Percentiles rank a stretch among this genome's conserved stretches.
phyloP scores from a whole-genome alignment of 805 yeast species.

The Metschnikowia picachoensis region DNA sequence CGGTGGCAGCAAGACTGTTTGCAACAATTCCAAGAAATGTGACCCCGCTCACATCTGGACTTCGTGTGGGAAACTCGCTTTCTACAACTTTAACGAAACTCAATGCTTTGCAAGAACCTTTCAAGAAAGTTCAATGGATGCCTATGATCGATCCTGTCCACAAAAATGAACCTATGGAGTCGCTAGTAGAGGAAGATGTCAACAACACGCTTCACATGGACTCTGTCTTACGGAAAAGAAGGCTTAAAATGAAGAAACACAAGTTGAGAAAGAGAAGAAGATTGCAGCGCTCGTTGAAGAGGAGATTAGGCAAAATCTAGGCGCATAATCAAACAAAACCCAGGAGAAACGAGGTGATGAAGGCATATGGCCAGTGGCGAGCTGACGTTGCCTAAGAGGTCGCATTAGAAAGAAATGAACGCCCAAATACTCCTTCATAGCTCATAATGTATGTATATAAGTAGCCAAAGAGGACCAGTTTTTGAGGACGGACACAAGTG shows the following conservation, averaged over 20 bases:
- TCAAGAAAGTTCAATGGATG: conserved; percentile 2
- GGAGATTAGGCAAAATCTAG: conserved; percentile 53
- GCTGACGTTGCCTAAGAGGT: too few species aligned
- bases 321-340: not conserved
- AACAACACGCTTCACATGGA: conserved; percentile 46
- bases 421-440: too few species aligned
- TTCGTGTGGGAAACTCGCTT: conserved; percentile 5
- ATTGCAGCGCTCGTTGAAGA: conserved; percentile 79
- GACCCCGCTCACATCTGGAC: not conserved
- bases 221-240: conserved; percentile 78
- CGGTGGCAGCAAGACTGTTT: conserved; percentile 9
- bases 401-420: too few species aligned
- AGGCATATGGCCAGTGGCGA: not conserved
- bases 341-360: not conserved
- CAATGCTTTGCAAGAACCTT: conserved; percentile 3
- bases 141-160: conserved; percentile 8
- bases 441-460: too few species aligned
- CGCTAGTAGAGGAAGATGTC: not conserved
- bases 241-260: conserved; percentile 96
- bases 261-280: conserved; percentile 96
- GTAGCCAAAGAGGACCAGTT: too few species aligned
- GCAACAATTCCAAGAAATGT: conserved; percentile 5
- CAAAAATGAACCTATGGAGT: not conserved
- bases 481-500: too few species aligned
- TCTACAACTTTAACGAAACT: conserved; percentile 4